Evolutionary conservation across 495 filamentous ascomycete species (phyloP), one percentile per base, ranked within the genome.

Genomic region (Aspergillus panamensis): DNA sequence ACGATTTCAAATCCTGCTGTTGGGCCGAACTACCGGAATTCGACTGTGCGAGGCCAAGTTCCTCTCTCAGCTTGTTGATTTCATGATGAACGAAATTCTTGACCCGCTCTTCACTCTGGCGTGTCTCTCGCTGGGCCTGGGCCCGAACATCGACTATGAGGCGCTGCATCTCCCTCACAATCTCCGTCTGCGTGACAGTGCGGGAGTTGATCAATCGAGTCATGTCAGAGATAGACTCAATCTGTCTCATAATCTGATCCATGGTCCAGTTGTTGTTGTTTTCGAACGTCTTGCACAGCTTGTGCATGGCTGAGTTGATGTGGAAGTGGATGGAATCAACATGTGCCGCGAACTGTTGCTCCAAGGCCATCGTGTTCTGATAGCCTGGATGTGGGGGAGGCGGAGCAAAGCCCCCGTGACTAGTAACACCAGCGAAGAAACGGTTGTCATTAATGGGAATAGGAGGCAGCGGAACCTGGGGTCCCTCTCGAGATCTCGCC

Each of bases 341-440:
- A 31, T 67, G 60, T 8, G 54, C 20, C 5, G 51, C 31, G n/a
- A 67, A 39, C 44, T 67, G 61, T 37, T 67, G 55, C 39, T 64
- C 67, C 37, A 69, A 50, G 2, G 67, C 53, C n/a, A 52, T 32
- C 9, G 62, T 69, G 59, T 67, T 69, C 19, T 62, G 62, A 44
- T 69, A 69, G 37, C 43, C 53, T 16, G 60, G 62, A 7, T 60
- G 52, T 7, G 67, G 67, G 13, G 67, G 64, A 12, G 67, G 31
- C 37, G 67, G 67, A 19, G 64, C 67, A 45, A 59, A 65, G 10
- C 64, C 64, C 13, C 64, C 67, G 48, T 63, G 58, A 29, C 54
- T 64, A 16, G 64, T 67, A 32, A 51, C 21, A 33, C 51, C 64
- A 19, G 52, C 3, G 17, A 48, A 56, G 30, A 51, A 52, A 6